Conservation (phyloP, 495 filamentous ascomycete species). For the Podospora conica region DNA sequence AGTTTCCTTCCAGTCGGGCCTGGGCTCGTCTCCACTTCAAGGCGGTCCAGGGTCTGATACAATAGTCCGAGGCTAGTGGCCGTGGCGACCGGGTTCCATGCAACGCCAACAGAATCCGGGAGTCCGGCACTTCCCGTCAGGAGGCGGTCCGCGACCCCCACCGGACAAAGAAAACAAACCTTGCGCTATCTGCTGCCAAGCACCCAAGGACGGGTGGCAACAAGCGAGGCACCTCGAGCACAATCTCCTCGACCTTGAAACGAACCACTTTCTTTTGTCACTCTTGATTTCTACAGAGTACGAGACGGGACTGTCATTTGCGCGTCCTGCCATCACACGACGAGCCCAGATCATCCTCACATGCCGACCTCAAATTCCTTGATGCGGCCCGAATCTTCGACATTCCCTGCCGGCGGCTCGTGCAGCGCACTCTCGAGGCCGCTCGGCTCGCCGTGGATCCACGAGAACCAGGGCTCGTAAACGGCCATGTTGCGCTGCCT, state of each 20-base stretch:
- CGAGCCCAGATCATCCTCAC: neutral
- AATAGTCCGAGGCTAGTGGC: neutral
- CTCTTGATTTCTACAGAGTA: too few relatives aligned
- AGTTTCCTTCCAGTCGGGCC: too few relatives aligned
- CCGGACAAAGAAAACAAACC: too few relatives aligned
- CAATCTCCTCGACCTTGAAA: too few relatives aligned
- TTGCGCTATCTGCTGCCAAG: too few relatives aligned
- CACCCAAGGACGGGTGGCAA: too few relatives aligned
- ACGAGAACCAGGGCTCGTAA: constrained; percentile 38
- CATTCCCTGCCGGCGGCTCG: constrained; percentile 7
- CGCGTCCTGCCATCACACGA: neutral
- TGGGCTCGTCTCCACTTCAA: too few relatives aligned
- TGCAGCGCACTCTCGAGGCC: constrained; percentile 18
- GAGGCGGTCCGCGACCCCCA: too few relatives aligned
- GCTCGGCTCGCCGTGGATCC: constrained; percentile 34
- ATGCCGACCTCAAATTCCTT: constrained; percentile 12
- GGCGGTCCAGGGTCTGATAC: neutral
- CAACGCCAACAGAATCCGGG: neutral
- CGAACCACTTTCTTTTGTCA: too few relatives aligned
- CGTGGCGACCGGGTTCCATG: neutral
- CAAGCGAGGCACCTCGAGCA: too few relatives aligned
- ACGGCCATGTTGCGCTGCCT: constrained; percentile 28
- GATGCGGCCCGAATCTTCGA: constrained; percentile 8
- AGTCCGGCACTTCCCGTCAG: too few relatives aligned
- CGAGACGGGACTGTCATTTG: too few relatives aligned